A percentile compares a stretch with the other conserved stretches of the same genome.
These are phyloP conservation scores for Babesia bigemina DNA, from an alignment of 169 alveolate species.

Conservation along the genomic window DNA sequence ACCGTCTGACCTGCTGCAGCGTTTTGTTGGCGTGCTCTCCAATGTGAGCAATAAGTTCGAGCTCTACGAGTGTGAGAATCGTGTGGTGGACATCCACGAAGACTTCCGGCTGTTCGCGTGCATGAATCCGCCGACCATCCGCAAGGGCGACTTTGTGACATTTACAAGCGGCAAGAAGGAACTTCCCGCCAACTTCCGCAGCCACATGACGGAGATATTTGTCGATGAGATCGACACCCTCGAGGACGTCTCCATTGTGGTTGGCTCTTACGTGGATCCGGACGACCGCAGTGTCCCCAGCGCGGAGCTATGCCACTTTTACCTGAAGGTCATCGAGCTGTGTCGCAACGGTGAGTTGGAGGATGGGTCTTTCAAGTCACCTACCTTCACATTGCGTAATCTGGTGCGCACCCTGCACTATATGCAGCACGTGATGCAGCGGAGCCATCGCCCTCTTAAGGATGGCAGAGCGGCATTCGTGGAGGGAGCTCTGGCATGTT, in stretches of 20 bases:
- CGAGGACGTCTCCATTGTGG: slow-evolving; percentile 72
- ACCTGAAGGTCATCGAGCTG: slow-evolving; percentile 42
- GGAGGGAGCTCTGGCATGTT: slow-evolving; percentile 44
- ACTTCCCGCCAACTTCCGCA: slow-evolving; percentile 91
- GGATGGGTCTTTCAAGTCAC: slow-evolving; percentile 55
- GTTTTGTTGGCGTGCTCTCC: slow-evolving; percentile 71
- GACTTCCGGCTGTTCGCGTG: slow-evolving; percentile 96
- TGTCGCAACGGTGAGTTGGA: slow-evolving; percentile 35
- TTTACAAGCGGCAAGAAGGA: slow-evolving; percentile 94
- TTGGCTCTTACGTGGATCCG: slow-evolving; percentile 47
- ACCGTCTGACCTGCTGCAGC: slow-evolving; percentile 93
- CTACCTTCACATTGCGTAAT: slow-evolving; percentile 64
- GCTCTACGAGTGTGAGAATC: slow-evolving; percentile 85
- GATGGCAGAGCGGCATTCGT: slow-evolving; percentile 35
- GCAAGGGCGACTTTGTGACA: slow-evolving; percentile 75
- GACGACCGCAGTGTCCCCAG: slow-evolving; percentile 48
- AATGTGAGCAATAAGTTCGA: slow-evolving; percentile 57
- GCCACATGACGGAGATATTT: slow-evolving; percentile 93
- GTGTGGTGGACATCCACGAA: slow-evolving; percentile 86
- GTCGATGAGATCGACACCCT: slow-evolving; percentile 88
- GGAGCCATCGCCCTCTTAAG: slow-evolving; percentile 40
- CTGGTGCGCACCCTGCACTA: slow-evolving; percentile 51
- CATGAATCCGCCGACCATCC: slow-evolving; percentile 96
- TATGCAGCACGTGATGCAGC: slow-evolving; percentile 30
- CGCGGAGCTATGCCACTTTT: slow-evolving; percentile 66